Base-by-base conservation (phyloP, 805 yeast species). In the Metschnikowia proteae region DNA sequence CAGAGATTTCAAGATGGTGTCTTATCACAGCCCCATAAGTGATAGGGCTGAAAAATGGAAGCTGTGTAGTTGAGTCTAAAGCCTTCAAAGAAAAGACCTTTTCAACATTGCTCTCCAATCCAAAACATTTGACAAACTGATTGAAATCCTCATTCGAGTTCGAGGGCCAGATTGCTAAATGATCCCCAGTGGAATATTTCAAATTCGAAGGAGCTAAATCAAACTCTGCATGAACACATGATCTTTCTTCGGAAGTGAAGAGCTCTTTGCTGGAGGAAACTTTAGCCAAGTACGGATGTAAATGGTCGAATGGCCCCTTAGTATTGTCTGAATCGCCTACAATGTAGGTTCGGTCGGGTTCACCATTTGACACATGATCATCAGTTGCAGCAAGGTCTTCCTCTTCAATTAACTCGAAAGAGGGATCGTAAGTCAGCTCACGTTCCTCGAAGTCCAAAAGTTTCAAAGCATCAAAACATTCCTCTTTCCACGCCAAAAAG, bases 131-230 rank as follows among this genome's bases (percentile, higher is more conserved):
- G 51, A 86, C 70, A 58, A 94, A 86, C 38, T 75, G 73, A n/a
- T 71, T 75, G 31, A 90, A 84, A 59, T 86, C 81, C 64, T 83
- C 88, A 61, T 84, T 75, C 1, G 96, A 74, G 68, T 92, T 92
- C 25, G 94, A 88, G 32, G 97, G 94, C 95, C 97, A 88, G 49
- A 94, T 74, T 11, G 96, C 98, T 53, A 94, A 70, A 69, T 92
- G 98, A 65, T 92, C 99, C 67, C 99, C 99, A 3, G 99, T 92
- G 42, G 92, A 75, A 68, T 92, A 92, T 59, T 84, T 82, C 61
- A 94, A 73, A 60, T 84, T 85, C 3, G 92, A 77, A 28, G 72
- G 80, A 0, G 89, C 76, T 33, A 90, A 70, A 62, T 92, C 97
- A 58, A 92, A 83, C 68, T 94, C 98, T 43, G 85, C 81, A 64